Percentiles rank a stretch among this genome's conserved stretches.
These are phyloP conservation scores for Capsicum rhomboideum DNA, from an alignment of 257 asterid genomes.

Conservation along the genomic window DNA sequence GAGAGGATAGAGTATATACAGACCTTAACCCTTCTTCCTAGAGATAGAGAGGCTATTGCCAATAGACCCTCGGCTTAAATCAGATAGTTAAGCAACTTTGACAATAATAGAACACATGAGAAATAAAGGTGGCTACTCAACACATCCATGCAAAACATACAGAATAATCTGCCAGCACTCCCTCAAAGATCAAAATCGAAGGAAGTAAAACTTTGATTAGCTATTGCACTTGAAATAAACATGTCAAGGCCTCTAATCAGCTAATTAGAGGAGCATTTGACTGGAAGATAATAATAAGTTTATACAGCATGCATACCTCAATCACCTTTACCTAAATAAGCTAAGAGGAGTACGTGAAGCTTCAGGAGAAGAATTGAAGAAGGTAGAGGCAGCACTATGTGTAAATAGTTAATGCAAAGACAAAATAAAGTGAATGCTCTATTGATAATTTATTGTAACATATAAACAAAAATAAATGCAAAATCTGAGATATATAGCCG, in stretches of 20 bases:
- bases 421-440: too few relatives aligned
- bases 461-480: too few relatives aligned
- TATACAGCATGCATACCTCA: not conserved
- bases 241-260: not conserved
- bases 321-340: not conserved
- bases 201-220: not conserved
- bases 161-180: not conserved
- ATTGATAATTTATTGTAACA: too few relatives aligned
- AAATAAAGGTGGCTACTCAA: not conserved
- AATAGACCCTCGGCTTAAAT: too few relatives aligned
- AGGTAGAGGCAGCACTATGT: not conserved
- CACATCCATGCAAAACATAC: not conserved
- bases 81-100: not conserved
- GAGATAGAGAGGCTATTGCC: too few relatives aligned
- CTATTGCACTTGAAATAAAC: not conserved
- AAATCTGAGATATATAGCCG: too few relatives aligned
- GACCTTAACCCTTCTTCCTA: too few relatives aligned
- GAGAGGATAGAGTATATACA: too few relatives aligned
- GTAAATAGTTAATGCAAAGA: not conserved
- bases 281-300: not conserved
- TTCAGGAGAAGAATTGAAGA: not conserved
- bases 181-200: not conserved
- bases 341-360: not conserved
- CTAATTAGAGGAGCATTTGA: not conserved
- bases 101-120: not conserved